A percentile compares a stretch with the other conserved stretches of the same genome.
These are phyloP conservation scores for Irpex sp. DNA, from an alignment of 1,284 basidiomycete genomes.

Conservation along the genomic window DNA sequence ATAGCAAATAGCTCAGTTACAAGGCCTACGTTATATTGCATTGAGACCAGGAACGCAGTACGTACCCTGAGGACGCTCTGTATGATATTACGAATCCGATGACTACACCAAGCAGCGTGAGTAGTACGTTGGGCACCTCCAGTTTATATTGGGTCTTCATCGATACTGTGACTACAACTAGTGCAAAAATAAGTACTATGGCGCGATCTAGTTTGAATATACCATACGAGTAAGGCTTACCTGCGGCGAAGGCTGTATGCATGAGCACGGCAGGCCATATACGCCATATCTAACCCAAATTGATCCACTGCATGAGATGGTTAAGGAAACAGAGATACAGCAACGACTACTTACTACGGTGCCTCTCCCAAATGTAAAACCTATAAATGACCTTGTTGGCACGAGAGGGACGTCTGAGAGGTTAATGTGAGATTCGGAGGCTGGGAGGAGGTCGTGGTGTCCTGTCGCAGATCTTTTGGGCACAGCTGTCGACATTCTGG, in stretches of 20 bases:
- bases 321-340: too few relatives aligned
- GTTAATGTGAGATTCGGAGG: conserved; percentile 18
- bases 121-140: conserved; percentile 52
- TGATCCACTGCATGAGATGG: too few relatives aligned
- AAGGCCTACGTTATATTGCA: too few relatives aligned
- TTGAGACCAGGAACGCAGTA: too few relatives aligned
- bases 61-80: conserved; percentile 54
- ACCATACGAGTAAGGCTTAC: conserved; percentile 24
- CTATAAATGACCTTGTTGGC: conserved; percentile 31
- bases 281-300: conserved; percentile 47
- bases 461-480: not conserved
- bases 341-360: conserved; percentile 40
- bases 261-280: conserved; percentile 67
- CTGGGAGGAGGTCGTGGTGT: conserved; percentile 27
- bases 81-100: conserved; percentile 72
- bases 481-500: not conserved
- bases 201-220: not conserved
- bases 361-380: conserved; percentile 60
- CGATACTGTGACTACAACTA: conserved; percentile 45
- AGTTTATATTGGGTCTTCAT: conserved; percentile 38
- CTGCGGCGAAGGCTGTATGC: conserved; percentile 54
- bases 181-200: not conserved
- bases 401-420: conserved; percentile 16
- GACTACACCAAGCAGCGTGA: conserved; percentile 65
- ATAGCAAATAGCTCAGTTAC: not conserved